Base-by-base conservation (phyloP, 352 stramenopile species). In the Globisporangium heterothallicum region DNA sequence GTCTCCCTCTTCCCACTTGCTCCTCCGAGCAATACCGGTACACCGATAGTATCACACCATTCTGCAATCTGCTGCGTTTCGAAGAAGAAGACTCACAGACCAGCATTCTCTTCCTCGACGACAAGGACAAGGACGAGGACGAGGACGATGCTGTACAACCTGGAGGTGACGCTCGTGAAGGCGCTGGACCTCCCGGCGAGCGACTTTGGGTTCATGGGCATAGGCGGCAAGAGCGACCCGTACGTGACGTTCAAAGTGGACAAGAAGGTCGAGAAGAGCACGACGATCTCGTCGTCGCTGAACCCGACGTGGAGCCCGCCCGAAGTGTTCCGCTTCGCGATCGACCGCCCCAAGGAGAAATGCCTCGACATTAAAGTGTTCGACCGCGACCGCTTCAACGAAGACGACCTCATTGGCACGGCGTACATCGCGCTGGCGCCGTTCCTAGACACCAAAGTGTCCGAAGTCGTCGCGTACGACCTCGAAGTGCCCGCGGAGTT, bases 221-320 rank as follows among this genome's bases (percentile, higher is more conserved):
- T 88, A n/a, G 74, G 72, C 42, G 78, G 78, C 53, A 86, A 88
- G 61, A 86, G 74, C 53, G 78, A 89, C 64, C 78, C 78, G 58
- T 89, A 89, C 61, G 73, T 89, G 44, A 62, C 76, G 24, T 72
- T 88, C 52, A 80, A 85, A 42, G 46, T 86, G 25, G 75, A 60
- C 48, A 40, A 49, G 26, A 48, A 70, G 46, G 54, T 55, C 19
- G 61, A 80, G 29, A 83, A 81, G 61, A 83, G 66, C 49, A 78
- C 73, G 29, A 70, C 78, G 10, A 51, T 86, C 24, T 45, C 24
- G 8, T 68, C 56, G 49, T 66, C 61, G 29, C 57, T 88, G 19
- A 78, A 84, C 57, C 78, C 78, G 30, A 61, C 52, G 21, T 88
- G 78, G 78, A 50, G 61, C 30, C 72, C 74, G 18, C 49, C 71